These are phyloP conservation scores for Diaporthe helianthi DNA, from an alignment of 2,329 filamentous ascomycete species.

Conservation along the genomic window DNA sequence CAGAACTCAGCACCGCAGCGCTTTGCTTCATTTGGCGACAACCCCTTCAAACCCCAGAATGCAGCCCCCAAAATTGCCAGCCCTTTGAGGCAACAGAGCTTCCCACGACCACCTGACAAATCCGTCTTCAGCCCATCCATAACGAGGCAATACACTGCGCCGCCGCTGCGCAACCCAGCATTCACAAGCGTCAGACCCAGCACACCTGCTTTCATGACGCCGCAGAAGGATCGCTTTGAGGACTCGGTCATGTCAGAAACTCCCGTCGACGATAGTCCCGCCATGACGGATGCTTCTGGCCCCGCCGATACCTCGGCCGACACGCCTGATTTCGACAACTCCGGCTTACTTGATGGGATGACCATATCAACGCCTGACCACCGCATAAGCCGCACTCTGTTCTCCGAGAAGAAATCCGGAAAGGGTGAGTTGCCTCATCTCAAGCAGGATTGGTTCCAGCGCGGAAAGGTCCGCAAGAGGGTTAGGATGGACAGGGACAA, in stretches of 20 bases:
- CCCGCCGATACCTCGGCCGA: conserved; percentile 52
- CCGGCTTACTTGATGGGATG: conserved; percentile 38
- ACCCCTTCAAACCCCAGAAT: conserved; percentile 44
- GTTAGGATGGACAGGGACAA: conserved; percentile 59
- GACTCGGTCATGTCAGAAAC: conserved; percentile 60
- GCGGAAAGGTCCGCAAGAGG: conserved; percentile 60
- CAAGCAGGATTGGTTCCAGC: conserved; percentile 50
- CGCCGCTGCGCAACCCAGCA: conserved; percentile 67
- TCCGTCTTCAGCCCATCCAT: conserved; percentile 55
- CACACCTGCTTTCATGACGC: conserved; percentile 54
- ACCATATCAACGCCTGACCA: conserved; percentile 41
- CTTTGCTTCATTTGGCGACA: conserved; percentile 34
- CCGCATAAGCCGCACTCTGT: conserved; percentile 41
- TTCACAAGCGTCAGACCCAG: conserved; percentile 46
- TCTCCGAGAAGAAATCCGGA: conserved; percentile 55
- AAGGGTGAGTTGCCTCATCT: conserved; percentile 66
- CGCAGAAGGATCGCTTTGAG: conserved; percentile 61
- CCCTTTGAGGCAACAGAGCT: conserved; percentile 47
- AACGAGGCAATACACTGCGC: conserved; percentile 51
- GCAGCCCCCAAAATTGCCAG: conserved; percentile 40
- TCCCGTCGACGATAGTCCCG: conserved; percentile 68
- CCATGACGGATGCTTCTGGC: conserved; percentile 63
- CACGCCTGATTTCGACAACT: conserved; percentile 46
- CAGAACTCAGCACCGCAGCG: not conserved
- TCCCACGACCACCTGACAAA: conserved; percentile 48